Evolutionary conservation across 768 basidiomycete species (phyloP).

Genomic region (Neoboletus magnificus): DNA sequence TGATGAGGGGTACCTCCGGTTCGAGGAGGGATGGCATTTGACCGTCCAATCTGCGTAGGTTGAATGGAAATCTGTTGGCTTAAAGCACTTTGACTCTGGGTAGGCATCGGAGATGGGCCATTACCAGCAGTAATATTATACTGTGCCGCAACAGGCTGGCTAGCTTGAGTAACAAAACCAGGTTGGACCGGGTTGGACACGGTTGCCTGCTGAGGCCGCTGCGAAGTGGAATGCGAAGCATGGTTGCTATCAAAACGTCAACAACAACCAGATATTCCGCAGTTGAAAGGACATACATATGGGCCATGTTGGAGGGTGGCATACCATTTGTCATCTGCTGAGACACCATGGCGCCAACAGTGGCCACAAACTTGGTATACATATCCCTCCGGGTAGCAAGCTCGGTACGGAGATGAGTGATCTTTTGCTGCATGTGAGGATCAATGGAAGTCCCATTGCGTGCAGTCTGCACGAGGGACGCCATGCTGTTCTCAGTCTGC

Average conservation of each 20-base stretch:
- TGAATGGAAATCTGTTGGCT: conserved; percentile 34
- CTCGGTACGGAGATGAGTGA: conserved; percentile 21
- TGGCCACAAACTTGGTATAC: conserved; percentile 34
- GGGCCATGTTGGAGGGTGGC: conserved; percentile 23
- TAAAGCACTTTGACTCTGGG: conserved; percentile 15
- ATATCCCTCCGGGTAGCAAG: conserved; percentile 37
- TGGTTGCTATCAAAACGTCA: conserved; percentile 19
- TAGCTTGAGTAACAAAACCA: conserved; percentile 17
- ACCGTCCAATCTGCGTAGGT: conserved; percentile 29
- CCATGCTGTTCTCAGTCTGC: conserved; percentile 15
- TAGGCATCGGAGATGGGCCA: conserved; percentile 19
- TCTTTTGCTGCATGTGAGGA: conserved; percentile 9
- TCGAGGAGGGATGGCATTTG: conserved; percentile 36
- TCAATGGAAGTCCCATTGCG: conserved; percentile 21
- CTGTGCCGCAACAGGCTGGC: conserved; percentile 4
- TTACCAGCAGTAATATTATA: conserved; percentile 22
- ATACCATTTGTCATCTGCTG: conserved; percentile 27
- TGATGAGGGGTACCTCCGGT: conserved; percentile 39
- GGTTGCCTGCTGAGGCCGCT: conserved; percentile 14
- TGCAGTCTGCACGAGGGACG: conserved; percentile 1
- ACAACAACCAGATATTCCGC: neutral
- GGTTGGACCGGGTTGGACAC: conserved; percentile 21
- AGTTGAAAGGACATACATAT: conserved; percentile 32
- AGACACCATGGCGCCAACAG: conserved; percentile 23
- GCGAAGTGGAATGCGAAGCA: conserved; percentile 17